Percentiles rank a stretch among this genome's conserved stretches.
Evolutionary conservation across 805 yeast genomes (phyloP).

Genomic region (Saccharomycopsis sp.): DNA sequence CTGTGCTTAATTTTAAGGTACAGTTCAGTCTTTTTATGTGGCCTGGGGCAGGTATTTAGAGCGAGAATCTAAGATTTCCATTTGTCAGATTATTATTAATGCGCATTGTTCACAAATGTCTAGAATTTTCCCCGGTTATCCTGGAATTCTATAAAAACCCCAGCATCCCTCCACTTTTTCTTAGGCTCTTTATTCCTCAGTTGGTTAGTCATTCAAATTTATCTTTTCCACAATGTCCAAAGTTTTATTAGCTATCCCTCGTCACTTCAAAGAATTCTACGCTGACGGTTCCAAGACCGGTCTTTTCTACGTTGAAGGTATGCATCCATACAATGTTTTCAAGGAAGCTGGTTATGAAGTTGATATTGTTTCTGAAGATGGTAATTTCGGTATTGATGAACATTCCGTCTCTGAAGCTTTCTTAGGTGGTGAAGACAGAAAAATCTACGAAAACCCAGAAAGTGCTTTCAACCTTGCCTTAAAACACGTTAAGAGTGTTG

Average conservation of each 20-base stretch:
- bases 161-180: too few relatives aligned
- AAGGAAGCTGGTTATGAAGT: slow-evolving; percentile 40
- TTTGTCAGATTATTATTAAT: too few relatives aligned
- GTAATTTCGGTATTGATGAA: slow-evolving; percentile 46
- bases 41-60: too few relatives aligned
- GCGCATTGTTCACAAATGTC: too few relatives aligned
- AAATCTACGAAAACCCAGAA: slow-evolving; percentile 28
- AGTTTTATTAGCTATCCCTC: slow-evolving; percentile 35
- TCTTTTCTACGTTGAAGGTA: slow-evolving; percentile 45
- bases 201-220: too few relatives aligned
- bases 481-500: slow-evolving; percentile 33
- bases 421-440: slow-evolving; percentile 35
- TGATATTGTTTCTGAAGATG: slow-evolving; percentile 48
- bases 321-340: slow-evolving; percentile 46
- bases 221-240: too few relatives aligned
- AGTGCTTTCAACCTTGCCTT: slow-evolving; percentile 32
- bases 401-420: slow-evolving; percentile 36
- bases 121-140: too few relatives aligned
- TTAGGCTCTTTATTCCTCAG: too few relatives aligned
- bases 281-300: slow-evolving; percentile 54
- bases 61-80: too few relatives aligned
- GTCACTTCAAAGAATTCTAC: slow-evolving; percentile 38
- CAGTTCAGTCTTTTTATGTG: too few relatives aligned
- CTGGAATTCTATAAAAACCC: too few relatives aligned
- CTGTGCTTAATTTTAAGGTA: too few relatives aligned